A percentile compares a stretch with the other conserved stretches of the same genome.
Conservation (phyloP, 768 basidiomycete genomes). For the Mrakia blollopis region DNA sequence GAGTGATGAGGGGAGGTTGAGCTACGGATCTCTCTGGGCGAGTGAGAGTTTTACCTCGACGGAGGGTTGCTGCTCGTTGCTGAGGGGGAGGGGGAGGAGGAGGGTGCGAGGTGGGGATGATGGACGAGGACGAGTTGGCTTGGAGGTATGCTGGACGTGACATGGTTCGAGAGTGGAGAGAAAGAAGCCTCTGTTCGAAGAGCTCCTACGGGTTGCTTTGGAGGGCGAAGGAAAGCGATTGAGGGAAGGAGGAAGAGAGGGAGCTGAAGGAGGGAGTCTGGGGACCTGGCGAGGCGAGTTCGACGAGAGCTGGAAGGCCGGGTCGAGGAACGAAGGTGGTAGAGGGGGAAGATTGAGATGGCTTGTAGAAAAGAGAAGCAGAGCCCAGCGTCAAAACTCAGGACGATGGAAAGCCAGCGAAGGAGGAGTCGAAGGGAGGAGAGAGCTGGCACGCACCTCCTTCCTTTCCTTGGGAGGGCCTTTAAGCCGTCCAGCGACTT, state of each 20-base stretch:
- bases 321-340: not conserved
- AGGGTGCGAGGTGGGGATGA: conserved; percentile 26
- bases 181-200: not conserved
- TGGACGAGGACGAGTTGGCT: conserved; percentile 16
- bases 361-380: not conserved
- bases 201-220: not conserved
- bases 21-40: conserved; percentile 92
- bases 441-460: conserved; percentile 5
- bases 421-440: not conserved
- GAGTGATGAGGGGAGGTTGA: conserved; percentile 88
- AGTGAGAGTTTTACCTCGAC: conserved; percentile 88
- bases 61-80: conserved; percentile 25
- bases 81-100: conserved; percentile 13
- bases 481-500: too few relatives aligned
- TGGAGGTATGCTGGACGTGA: conserved; percentile 7
- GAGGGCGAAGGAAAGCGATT: not conserved
- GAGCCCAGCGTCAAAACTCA: not conserved
- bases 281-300: too few relatives aligned
- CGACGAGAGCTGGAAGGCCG: not conserved
- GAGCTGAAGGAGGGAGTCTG: not conserved
- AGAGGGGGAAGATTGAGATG: not conserved
- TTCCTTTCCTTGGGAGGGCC: too few relatives aligned
- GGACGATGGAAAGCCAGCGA: not conserved
- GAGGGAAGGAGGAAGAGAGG: not conserved
- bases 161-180: not conserved